A percentile compares a stretch with the other conserved stretches of the same genome.
phyloP scores from a whole-genome alignment of 441 rosid genomes.

The Syzygium malaccense region DNA sequence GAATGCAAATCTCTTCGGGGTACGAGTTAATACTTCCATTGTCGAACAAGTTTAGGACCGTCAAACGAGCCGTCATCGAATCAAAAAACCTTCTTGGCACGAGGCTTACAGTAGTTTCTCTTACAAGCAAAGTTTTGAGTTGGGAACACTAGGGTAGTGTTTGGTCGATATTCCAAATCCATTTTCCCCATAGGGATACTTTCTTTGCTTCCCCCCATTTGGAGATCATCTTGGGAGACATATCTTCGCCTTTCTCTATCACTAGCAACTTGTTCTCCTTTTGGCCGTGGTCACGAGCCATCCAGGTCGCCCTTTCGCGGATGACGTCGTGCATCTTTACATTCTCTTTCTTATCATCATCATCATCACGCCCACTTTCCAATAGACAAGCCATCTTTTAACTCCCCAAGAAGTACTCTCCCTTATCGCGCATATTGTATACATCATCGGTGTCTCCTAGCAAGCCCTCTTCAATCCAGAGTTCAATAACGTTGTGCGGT shows the following conservation, averaged over 20 bases:
- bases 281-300: background rate
- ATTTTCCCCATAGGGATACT: background rate
- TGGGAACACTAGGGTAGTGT: background rate
- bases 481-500: background rate
- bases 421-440: background rate
- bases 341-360: background rate
- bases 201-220: background rate
- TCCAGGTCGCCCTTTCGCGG: background rate
- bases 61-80: background rate
- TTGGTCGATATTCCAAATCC: background rate
- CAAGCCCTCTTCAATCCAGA: background rate
- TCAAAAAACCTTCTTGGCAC: background rate
- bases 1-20: background rate
- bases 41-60: background rate
- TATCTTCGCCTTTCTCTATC: background rate
- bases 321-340: background rate
- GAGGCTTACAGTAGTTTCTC: background rate
- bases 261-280: background rate
- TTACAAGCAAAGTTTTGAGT: background rate
- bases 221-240: background rate
- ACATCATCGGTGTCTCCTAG: background rate
- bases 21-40: background rate
- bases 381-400: background rate
- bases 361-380: background rate
- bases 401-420: background rate